Evolutionary conservation across 1,284 basidiomycete genomes (phyloP), one percentile per base, ranked within the genome.

Genomic region (Macrocystidia cucumis): DNA sequence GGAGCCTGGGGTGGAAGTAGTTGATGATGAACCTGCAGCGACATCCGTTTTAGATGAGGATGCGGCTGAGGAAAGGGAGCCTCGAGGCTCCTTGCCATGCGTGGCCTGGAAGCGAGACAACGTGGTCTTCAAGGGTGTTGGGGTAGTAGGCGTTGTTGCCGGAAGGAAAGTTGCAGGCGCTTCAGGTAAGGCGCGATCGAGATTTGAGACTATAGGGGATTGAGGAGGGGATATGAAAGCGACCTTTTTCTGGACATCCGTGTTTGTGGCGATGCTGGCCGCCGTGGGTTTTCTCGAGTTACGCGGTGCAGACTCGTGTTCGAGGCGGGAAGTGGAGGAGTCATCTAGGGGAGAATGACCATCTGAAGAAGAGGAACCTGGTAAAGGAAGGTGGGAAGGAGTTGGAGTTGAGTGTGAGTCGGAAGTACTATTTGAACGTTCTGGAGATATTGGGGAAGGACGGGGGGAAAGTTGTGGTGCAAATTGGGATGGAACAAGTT

Each of bases 211-310:
- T 0, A 74, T 76, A 32, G 78, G 81, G 0, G 83, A 84, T 19
- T 74, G 80, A 28, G 80, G 76, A 26, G 83, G 84, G 16, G 84
- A 86, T 48, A 84, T 69, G 60, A 89, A 89, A 16, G 85, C 85
- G 35, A 89, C 85, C 60, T 87, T 87, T 66, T 88, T 88, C 49
- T 74, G 74, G 19, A 73, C 63, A 44, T 79, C 75, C 19, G 51
- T 55, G 12, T 45, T 49, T 19, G 54, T 57, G 11, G 53, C 40
- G 13, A 58, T 57, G 40, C 40, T 54, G 32, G 55, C 49, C 40
- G 57, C 62, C 22, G 65, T 60, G 26, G 58, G 59, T 55, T 74
- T 80, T 49, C 74, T 69, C 13, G 72, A 70, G 46, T 59, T 69
- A 22, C 70, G 66, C 18, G 62, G 65, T 32, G 69, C 51, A 6